Conservation (phyloP, 2,329 filamentous ascomycete species). For the Trichoderma hamatum region DNA sequence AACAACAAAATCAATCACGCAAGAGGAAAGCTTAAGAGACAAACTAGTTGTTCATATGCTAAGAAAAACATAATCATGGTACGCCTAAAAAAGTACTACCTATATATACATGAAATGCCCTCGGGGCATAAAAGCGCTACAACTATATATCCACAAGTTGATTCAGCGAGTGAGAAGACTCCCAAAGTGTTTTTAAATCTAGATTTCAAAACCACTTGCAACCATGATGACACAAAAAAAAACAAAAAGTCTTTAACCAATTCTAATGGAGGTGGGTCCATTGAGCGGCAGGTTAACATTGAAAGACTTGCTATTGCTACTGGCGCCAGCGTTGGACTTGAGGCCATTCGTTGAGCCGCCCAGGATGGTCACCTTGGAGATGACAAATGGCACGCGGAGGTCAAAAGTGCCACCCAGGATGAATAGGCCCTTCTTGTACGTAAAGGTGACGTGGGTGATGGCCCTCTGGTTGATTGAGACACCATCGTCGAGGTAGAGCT, state of each 20-base stretch:
- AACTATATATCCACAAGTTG: background rate
- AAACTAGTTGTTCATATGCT: background rate
- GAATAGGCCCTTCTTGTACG: constrained; percentile 58
- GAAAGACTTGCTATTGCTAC: constrained; percentile 30
- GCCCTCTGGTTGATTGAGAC: constrained; percentile 62
- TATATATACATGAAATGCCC: constrained; percentile 3
- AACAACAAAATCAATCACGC: background rate
- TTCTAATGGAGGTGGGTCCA: constrained; percentile 27
- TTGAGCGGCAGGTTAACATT: constrained; percentile 33
- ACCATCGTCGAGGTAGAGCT: constrained; percentile 79
- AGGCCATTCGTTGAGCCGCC: constrained; percentile 34
- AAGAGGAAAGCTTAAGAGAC: background rate
- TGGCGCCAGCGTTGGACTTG: constrained; percentile 18
- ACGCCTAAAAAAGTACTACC: background rate
- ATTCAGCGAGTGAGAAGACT: background rate
- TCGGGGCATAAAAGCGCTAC: background rate
- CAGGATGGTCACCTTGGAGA: constrained; percentile 56
- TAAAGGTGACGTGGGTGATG: constrained; percentile 61
- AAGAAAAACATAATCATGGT: background rate
- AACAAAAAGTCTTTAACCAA: background rate
- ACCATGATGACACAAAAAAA: background rate
- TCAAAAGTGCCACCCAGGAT: constrained; percentile 56
- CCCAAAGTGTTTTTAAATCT: background rate
- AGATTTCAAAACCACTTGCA: background rate
- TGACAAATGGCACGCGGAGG: constrained; percentile 48